These are phyloP conservation scores for Pseudovirgaria hyperparasitica DNA, from an alignment of 2,329 filamentous ascomycete species.

Conservation along the genomic window DNA sequence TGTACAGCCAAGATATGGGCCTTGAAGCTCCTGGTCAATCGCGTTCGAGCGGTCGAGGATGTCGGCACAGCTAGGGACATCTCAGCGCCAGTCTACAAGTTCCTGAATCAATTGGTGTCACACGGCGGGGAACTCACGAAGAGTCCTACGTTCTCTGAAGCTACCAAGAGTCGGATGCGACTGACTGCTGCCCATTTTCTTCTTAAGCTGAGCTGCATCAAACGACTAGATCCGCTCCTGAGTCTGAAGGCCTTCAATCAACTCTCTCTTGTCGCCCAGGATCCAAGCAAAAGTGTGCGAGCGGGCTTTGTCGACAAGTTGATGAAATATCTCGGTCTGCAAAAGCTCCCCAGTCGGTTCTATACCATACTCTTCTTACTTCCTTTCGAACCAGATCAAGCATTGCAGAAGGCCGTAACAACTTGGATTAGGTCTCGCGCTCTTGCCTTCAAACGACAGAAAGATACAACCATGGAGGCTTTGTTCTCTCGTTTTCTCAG, in stretches of 20 bases:
- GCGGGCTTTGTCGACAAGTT: conserved; percentile 69
- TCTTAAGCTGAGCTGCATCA: conserved; percentile 71
- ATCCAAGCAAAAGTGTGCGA: conserved; percentile 60
- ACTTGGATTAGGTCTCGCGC: conserved; percentile 84
- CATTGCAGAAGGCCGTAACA: conserved; percentile 60
- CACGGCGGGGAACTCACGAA: conserved; percentile 72
- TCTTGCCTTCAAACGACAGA: conserved; percentile 45
- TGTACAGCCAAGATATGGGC: conserved; percentile 73
- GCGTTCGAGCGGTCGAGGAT: conserved; percentile 48
- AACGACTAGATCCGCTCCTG: conserved; percentile 64
- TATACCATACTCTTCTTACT: conserved; percentile 83
- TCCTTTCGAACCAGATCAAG: conserved; percentile 73
- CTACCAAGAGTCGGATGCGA: conserved; percentile 70
- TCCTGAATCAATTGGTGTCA: conserved; percentile 64
- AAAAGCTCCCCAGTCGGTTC: conserved; percentile 60
- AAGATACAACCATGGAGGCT: conserved; percentile 58
- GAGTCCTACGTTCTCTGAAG: conserved; percentile 50
- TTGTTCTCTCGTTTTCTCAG: conserved; percentile 74
- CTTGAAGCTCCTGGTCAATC: conserved; percentile 75
- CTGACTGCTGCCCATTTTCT: conserved; percentile 66
- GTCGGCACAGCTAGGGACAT: conserved; percentile 32
- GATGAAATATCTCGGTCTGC: conserved; percentile 76
- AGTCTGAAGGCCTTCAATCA: conserved; percentile 64
- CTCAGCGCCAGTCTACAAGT: conserved; percentile 59
- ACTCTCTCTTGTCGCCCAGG: conserved; percentile 70